Base-by-base conservation (phyloP, 768 basidiomycete species). In the Tremella mesenterica region DNA sequence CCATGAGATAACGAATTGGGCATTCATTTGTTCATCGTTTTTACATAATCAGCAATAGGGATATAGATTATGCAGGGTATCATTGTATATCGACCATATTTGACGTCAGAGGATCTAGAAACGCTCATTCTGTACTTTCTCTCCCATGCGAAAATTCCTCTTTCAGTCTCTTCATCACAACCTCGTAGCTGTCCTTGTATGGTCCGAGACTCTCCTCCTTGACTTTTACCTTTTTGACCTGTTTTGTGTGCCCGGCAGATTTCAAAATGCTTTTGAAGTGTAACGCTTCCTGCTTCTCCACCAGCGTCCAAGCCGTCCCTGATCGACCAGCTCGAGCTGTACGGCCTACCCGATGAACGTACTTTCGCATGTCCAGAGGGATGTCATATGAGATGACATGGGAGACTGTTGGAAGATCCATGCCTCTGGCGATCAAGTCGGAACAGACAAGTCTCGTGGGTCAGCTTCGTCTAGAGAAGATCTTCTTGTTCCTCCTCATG, bases 301-400 rank as follows among this genome's bases (percentile, higher is more conserved):
- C 87, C 63, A 97, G 74, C 1, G 86, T 86, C 93, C 93, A 99
- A 1, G 92, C 91, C 58, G 86, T 81, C 5, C 95, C 95, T 20
- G 75, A 74, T 43, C 86, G 78, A 7, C 95, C 95, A 2, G 95
- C 95, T 47, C 95, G 81, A 2, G 95, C 95, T 4, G 95, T 97
- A 39, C 95, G 80, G 20, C 95, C 95, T 8, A 92, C 93, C 49
- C 95, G 85, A 73, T 99, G 95, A 10, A 99, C 88, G 67, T 99
- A 99, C 72, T 97, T 97, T 47, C 89, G 81, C 81, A 96, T 91
- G 71, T 97, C 95, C n/a, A 95, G 80, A 8, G 95, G 92, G 1
- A 82, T 84, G 69, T 99, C 95, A 71, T 99, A 97, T 65, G 85
- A 91, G 44, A 99, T 81, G 27, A 99, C 93, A 72, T 95, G 87